phyloP scores from a whole-genome alignment of 345 rosid genomes.

The Lepidium sativum region DNA sequence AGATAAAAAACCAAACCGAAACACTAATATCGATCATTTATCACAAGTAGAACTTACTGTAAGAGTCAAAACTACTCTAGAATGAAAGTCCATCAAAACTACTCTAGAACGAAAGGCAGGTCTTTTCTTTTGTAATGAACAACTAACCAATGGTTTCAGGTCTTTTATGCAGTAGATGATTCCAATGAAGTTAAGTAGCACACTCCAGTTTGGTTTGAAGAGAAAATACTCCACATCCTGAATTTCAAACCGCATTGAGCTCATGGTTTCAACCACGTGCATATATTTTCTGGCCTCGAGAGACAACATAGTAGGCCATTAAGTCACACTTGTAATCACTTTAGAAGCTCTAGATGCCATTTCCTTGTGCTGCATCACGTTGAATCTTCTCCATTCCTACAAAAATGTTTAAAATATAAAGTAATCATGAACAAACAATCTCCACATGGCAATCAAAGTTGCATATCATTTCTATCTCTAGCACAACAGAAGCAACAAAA shows the following conservation, averaged over 20 bases:
- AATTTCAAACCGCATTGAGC: slow-evolving; percentile 17
- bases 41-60: too few species aligned
- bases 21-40: too few species aligned
- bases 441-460: background rate
- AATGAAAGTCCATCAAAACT: too few species aligned
- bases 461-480: background rate
- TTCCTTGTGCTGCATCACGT: slow-evolving; percentile 16
- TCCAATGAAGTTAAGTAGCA: slow-evolving; percentile 20
- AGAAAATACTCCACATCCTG: slow-evolving; percentile 24
- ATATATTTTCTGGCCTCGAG: slow-evolving; percentile 13
- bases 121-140: too few species aligned
- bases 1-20: too few species aligned
- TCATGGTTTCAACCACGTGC: slow-evolving; percentile 17
- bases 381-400: slow-evolving; percentile 21
- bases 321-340: slow-evolving; percentile 6
- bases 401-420: background rate
- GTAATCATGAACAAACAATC: background rate
- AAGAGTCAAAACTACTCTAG: too few species aligned
- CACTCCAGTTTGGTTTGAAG: slow-evolving; percentile 24
- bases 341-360: slow-evolving; percentile 13
- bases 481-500: background rate
- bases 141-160: background rate
- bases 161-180: slow-evolving; percentile 21
- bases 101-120: background rate
- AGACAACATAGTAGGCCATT: slow-evolving; percentile 8